Base-by-base conservation (phyloP, 306 rosid genomes). In the Sphenostylis stenocarpa region DNA sequence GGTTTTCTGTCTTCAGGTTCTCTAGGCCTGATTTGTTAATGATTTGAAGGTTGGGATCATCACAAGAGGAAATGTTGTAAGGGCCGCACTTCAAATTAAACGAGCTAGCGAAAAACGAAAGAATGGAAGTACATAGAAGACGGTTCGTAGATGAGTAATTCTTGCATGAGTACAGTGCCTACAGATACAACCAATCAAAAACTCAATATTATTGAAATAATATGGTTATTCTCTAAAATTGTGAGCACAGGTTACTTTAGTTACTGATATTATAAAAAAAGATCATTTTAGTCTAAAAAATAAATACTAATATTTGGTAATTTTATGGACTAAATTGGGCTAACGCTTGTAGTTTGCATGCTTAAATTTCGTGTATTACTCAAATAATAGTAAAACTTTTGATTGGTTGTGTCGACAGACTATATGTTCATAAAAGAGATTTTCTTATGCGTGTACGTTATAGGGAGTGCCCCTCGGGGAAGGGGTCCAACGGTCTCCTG, bases 31-130 rank as follows among this genome's bases (percentile, higher is more conserved):
- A 41, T 66, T 63, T 77, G 43, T 77, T 51, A 51, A 53, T 34
- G 48, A 43, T 44, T 16, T 78, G 71, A 73, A 92, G 98, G 98
- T 96, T 26, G 97, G 96, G 69, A 87, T 96, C 60, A 84, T 91
- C 66, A 92, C 99, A 28, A 88, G 97, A 91, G 98, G 98, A 76
- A 93, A 89, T 84, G 95, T 96, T 24, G 96, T 91, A 2, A 76
- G 97, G 81, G 97, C 97, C 13, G 99, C 99, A 62, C 91, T 92
- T 82, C 91, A 87, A 31, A 86, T 92, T 12, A 96, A 91, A 84
- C 89, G 74, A 16, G 84, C 78, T 28, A 51, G 5, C 31, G 85
- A 93, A 73, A 90, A 70, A 70, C 16, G 73, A 47, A 79, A 70
- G 80, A 69, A 29, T 83, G 80, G 77, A 76, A 58, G 41, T 34